Evolutionary conservation across 805 yeast genomes (phyloP), one percentile per base, ranked within the genome.

Genomic region (Kregervanrija fluxuum): DNA sequence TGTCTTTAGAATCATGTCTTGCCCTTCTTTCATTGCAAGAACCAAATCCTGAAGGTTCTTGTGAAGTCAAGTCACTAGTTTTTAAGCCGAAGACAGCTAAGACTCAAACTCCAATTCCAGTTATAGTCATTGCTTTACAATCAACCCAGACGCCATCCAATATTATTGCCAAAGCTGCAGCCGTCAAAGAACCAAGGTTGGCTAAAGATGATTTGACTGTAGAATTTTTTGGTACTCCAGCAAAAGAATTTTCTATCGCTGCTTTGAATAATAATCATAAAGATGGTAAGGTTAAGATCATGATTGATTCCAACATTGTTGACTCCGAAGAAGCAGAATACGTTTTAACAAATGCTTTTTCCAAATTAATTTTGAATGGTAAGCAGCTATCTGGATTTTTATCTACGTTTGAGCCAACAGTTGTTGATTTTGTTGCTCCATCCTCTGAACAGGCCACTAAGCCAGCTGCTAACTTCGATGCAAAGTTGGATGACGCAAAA

Each of bases 1-100:
- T 82, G 88, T 78, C 86, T 39, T 71, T 82, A 52, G 86, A 79
- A 69, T 77, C 81, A 56, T 67, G 82, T 16, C 74, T 85, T 53
- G 79, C 87, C 38, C 73, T 80, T 39, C 69, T 85, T 49, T 81
- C 89, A 36, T 65, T 83, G 53, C 72, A 77, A 34, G 71, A 76
- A 36, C 81, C 74, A 37, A 55, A 73, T 13, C 63, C 75, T 40
- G 81, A 71, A 38, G 68, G 71, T 34, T 72, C 83, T 2, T 49
- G 69, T 28, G 69, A 80, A 30, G 75, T 86, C 49, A 88, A 88
- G 65, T 75, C 90, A 4, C 70, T 88, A 49, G 89, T 88, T 28
- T 88, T 88, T 77, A 88, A 88, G 68, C 95, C 95, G 55, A 88
- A 88, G 68, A 86, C 95, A 40, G 82, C 95, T 33, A 88, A 88